Conservation (phyloP, 2,329 filamentous ascomycete genomes). For the Aspergillus quadricinctus region DNA sequence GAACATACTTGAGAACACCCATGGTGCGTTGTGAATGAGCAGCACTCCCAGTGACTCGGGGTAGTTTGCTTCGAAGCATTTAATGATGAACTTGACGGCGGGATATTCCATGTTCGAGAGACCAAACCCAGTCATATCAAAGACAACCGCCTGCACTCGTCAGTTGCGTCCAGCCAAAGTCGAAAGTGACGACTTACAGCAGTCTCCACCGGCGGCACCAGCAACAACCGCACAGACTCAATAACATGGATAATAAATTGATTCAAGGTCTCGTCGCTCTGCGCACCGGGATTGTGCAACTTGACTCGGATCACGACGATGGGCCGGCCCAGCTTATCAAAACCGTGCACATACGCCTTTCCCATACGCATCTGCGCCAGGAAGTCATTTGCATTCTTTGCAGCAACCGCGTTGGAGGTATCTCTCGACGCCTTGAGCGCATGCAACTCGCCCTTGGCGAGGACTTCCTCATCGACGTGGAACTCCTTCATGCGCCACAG, state of each 20-base stretch:
- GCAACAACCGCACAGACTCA: constrained; percentile 80
- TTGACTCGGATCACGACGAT: constrained; percentile 78
- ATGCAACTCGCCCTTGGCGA: constrained; percentile 66
- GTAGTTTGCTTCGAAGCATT: constrained; percentile 97
- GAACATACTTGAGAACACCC: constrained; percentile 78
- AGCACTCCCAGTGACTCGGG: constrained; percentile 84
- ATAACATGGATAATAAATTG: constrained; percentile 88
- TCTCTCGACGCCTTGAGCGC: constrained; percentile 57
- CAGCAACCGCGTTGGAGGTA: constrained; percentile 49
- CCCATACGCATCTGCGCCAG: constrained; percentile 78
- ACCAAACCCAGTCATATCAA: constrained; percentile 91
- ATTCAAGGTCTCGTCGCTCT: constrained; percentile 76
- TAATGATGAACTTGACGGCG: constrained; percentile 97
- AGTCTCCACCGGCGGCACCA: constrained; percentile 77
- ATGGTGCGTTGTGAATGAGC: constrained; percentile 88
- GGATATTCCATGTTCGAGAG: constrained; percentile 98
- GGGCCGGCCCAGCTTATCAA: constrained; percentile 75
- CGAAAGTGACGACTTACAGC: constrained; percentile 57
- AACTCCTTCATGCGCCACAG: constrained; percentile 79
- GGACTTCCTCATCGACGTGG: constrained; percentile 81
- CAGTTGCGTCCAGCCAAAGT: background rate
- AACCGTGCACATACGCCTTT: constrained; percentile 84
- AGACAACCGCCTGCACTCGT: constrained; percentile 67
- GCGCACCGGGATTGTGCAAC: constrained; percentile 77
- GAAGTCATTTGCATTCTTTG: constrained; percentile 70